Conservation (phyloP, 192 early-diverging fungal species). For the Linnemannia hyalina region DNA sequence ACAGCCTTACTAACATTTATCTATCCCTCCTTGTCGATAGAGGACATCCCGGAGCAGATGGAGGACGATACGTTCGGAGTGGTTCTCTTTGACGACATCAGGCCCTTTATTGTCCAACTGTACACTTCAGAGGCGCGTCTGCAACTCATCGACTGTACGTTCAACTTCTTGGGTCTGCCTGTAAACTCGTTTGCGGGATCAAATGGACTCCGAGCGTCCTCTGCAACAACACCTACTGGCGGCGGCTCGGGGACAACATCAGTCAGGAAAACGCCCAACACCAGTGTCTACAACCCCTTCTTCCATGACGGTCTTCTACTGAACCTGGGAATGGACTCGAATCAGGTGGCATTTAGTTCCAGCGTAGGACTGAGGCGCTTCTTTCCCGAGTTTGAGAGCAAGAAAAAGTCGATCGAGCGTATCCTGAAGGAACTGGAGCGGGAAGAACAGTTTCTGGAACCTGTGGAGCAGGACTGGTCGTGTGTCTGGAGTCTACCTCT, state of each 20-base stretch:
- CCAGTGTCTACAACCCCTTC: slow-evolving; percentile 27
- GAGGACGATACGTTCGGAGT: slow-evolving; percentile 67
- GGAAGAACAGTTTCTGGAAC: slow-evolving; percentile 16
- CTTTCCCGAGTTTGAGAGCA: slow-evolving; percentile 30
- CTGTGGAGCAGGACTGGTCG: slow-evolving; percentile 31
- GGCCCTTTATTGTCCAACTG: slow-evolving; percentile 57
- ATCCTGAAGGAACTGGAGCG: slow-evolving; percentile 33
- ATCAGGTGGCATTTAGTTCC: background rate
- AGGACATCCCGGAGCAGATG: slow-evolving; percentile 44
- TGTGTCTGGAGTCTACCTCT: slow-evolving; percentile 40
- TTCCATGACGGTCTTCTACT: slow-evolving; percentile 37
- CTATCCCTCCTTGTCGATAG: slow-evolving; percentile 9
- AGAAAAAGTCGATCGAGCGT: slow-evolving; percentile 8
- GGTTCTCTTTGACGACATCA: slow-evolving; percentile 67
- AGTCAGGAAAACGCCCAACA: background rate
- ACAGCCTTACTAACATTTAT: background rate
- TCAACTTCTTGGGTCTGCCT: slow-evolving; percentile 63
- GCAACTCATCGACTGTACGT: slow-evolving; percentile 63
- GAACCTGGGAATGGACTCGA: slow-evolving; percentile 25
- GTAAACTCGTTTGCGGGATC: slow-evolving; percentile 54
- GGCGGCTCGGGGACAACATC: background rate
- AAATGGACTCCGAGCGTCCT: background rate
- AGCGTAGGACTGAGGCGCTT: slow-evolving; percentile 31
- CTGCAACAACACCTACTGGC: background rate
- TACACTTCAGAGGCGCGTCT: slow-evolving; percentile 55